Percentiles rank a stretch among this genome's conserved stretches.
Conservation (phyloP, 495 filamentous ascomycete species). For the Trichoderma orchidacearum region DNA sequence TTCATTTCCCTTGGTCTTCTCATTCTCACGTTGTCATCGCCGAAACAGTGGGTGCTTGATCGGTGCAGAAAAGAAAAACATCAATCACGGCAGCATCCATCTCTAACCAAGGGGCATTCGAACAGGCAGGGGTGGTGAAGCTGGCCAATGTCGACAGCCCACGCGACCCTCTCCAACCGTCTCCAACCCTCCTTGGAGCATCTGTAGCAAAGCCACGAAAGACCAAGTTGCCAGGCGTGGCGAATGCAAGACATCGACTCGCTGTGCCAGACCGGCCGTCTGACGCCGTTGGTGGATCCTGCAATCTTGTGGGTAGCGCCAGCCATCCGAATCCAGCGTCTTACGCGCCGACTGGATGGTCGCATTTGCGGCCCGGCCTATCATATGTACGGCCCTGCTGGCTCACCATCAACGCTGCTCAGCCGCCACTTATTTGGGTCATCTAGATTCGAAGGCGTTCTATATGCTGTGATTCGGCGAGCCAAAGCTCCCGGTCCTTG, state of each 20-base stretch:
- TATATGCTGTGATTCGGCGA: not conserved
- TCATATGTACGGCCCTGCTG: slow-evolving; percentile 15
- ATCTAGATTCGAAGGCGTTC: not conserved
- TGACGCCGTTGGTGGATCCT: slow-evolving; percentile 27
- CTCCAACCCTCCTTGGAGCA: slow-evolving; percentile 19
- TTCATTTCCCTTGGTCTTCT: not conserved
- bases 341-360: slow-evolving; percentile 39
- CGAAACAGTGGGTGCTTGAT: too few relatives aligned
- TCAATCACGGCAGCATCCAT: not conserved
- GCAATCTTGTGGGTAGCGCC: slow-evolving; percentile 29
- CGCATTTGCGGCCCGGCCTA: slow-evolving; percentile 26
- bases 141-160: slow-evolving; percentile 26
- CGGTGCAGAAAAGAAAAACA: too few relatives aligned
- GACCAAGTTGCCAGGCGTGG: slow-evolving; percentile 17
- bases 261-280: slow-evolving; percentile 26
- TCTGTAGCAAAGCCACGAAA: slow-evolving; percentile 26
- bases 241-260: slow-evolving; percentile 34
- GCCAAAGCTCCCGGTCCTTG: not conserved
- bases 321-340: slow-evolving; percentile 32
- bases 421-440: not conserved
- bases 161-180: too few relatives aligned
- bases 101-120: not conserved
- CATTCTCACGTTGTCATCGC: not conserved
- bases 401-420: not conserved
- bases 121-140: not conserved